Evolutionary conservation across 805 yeast species (phyloP).

Genomic region (Sugiyamaella mastotermitis): DNA sequence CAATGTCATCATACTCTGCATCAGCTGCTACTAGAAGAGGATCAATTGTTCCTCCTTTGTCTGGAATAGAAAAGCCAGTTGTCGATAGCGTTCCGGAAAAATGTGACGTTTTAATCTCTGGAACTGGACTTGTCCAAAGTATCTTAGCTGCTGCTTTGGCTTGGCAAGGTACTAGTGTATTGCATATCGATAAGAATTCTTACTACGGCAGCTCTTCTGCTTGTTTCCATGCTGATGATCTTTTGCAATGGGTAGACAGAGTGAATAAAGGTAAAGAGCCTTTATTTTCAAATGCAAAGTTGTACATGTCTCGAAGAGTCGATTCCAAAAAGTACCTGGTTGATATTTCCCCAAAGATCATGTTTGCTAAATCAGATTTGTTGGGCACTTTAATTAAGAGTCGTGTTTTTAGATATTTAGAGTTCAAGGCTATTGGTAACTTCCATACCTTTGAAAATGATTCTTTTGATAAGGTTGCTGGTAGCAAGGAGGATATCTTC

Average conservation of each 20-base stretch:
- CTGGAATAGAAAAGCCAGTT: conserved; percentile 32
- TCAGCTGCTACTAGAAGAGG: conserved; percentile 32
- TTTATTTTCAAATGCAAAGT: conserved; percentile 59
- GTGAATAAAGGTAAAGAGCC: conserved; percentile 45
- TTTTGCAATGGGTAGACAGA: conserved; percentile 72
- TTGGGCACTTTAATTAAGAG: conserved; percentile 72
- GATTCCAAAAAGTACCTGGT: conserved; percentile 74
- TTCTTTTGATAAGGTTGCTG: conserved; percentile 76
- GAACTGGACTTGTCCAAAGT: conserved; percentile 87
- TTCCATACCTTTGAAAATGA: conserved; percentile 96
- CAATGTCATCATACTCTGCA: conserved; percentile 36
- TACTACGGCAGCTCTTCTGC: conserved; percentile 89
- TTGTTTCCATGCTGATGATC: conserved; percentile 79
- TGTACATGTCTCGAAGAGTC: conserved; percentile 69
- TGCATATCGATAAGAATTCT: conserved; percentile 79
- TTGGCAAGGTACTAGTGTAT: conserved; percentile 96
- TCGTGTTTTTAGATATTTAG: conserved; percentile 84
- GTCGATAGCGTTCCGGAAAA: conserved; percentile 37
- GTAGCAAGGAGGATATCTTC: conserved; percentile 88
- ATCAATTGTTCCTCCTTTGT: conserved; percentile 34
- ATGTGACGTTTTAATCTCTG: conserved; percentile 85
- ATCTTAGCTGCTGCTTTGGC: conserved; percentile 89
- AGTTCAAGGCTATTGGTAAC: conserved; percentile 79
- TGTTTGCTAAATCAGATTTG: conserved; percentile 88
- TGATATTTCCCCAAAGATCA: conserved; percentile 78